Evolutionary conservation across 2,329 filamentous ascomycete species (phyloP).

Genomic region (Aspergillus uvarum): DNA sequence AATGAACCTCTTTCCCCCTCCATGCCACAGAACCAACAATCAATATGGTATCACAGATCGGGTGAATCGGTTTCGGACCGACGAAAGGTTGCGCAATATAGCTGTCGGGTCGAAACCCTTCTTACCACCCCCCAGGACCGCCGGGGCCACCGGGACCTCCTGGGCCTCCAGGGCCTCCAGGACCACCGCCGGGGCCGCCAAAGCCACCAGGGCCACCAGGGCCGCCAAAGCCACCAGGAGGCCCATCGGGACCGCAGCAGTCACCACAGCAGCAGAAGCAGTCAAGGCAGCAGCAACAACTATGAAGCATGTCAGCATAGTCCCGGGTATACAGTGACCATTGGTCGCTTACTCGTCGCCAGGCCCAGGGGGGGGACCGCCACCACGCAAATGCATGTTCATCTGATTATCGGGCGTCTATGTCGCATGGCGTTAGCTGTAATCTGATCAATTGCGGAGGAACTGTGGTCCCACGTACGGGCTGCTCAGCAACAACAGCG

Average conservation of each 20-base stretch:
- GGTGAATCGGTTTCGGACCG: no score
- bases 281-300: conserved; percentile 11
- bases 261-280: conserved; percentile 9
- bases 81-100: no score
- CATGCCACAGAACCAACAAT: no score
- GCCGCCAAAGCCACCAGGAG: background rate
- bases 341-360: conserved; percentile 8
- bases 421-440: background rate
- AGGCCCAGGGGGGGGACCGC: conserved; percentile 6
- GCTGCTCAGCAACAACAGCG: background rate
- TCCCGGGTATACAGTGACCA: background rate
- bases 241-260: conserved; percentile 7
- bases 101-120: background rate
- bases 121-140: conserved; percentile 8
- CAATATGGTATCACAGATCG: no score
- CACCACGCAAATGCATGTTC: conserved; percentile 5
- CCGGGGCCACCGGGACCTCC: background rate
- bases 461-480: background rate
- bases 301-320: background rate
- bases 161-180: background rate
- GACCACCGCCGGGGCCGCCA: background rate
- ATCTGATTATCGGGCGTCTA: conserved; percentile 2
- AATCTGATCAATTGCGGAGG: background rate
- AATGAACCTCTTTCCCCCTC: no score
- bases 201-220: conserved; percentile 6